phyloP scores from a whole-genome alignment of 1,284 basidiomycete genomes.

The Trichosporon asahii region DNA sequence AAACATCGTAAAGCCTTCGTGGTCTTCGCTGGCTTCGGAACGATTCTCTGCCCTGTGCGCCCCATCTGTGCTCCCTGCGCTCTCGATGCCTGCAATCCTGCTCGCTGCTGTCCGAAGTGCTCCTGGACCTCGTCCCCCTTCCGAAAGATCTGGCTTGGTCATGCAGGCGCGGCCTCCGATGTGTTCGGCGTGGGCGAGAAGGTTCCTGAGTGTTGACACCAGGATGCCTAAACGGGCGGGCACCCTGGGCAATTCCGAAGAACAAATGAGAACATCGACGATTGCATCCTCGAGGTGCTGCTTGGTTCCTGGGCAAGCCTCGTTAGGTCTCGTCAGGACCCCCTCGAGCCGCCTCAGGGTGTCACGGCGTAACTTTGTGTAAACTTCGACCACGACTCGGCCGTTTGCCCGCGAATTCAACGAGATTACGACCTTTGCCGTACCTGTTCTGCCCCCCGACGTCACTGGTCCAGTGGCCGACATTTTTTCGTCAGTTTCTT shows the following conservation, averaged over 20 bases:
- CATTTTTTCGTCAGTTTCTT: not conserved
- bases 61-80: not conserved
- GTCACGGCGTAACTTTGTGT: not conserved
- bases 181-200: not conserved
- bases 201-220: not conserved
- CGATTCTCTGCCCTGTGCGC: not conserved
- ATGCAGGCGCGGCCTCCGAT: not conserved
- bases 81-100: too few relatives aligned
- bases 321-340: too few relatives aligned
- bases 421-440: not conserved
- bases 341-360: not conserved
- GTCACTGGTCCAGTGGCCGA: not conserved
- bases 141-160: too few relatives aligned
- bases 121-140: too few relatives aligned
- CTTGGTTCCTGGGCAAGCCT: not conserved
- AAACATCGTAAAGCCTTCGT: too few relatives aligned
- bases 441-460: not conserved
- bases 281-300: not conserved
- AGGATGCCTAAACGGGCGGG: not conserved
- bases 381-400: not conserved
- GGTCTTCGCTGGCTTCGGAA: not conserved
- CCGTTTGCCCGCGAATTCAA: slow-evolving; percentile 1
- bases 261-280: not conserved
- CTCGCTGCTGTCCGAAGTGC: too few relatives aligned
- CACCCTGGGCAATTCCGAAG: not conserved